These are phyloP conservation scores for Mallotus japonicus DNA, from an alignment of 441 rosid species.

Conservation along the genomic window DNA sequence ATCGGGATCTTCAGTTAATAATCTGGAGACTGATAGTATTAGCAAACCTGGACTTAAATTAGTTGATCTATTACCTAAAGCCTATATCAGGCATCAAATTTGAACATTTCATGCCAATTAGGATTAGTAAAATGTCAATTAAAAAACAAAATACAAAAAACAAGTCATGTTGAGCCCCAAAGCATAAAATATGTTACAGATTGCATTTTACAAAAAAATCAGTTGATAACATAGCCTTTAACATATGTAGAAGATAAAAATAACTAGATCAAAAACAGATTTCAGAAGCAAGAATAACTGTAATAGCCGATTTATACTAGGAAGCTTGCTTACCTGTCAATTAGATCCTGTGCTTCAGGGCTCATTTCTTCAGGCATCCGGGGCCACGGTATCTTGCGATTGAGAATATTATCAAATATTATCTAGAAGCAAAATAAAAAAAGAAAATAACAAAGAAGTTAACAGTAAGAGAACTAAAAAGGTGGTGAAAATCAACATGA, in stretches of 20 bases:
- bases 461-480: conserved; percentile 13
- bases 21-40: conserved; percentile 43
- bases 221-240: background rate
- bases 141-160: background rate
- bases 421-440: conserved; percentile 55
- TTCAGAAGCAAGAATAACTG: background rate
- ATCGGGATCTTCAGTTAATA: conserved; percentile 95
- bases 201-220: background rate
- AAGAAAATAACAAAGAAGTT: conserved; percentile 15
- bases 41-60: background rate
- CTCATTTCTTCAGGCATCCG: conserved; percentile 84
- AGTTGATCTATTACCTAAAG: conserved; percentile 4
- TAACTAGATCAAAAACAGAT: background rate
- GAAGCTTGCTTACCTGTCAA: conserved; percentile 62
- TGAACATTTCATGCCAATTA: background rate
- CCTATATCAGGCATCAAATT: background rate
- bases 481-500: background rate
- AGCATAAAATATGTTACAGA: background rate
- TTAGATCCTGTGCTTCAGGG: conserved; percentile 77
- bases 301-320: background rate
- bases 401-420: conserved; percentile 98
- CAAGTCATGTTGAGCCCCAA: background rate
- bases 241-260: background rate
- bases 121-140: background rate
- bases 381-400: conserved; percentile 98